A percentile compares a stretch with the other conserved stretches of the same genome.
phyloP scores from a whole-genome alignment of 2,329 filamentous ascomycete genomes.

The Atkinsonella hypoxylon region DNA sequence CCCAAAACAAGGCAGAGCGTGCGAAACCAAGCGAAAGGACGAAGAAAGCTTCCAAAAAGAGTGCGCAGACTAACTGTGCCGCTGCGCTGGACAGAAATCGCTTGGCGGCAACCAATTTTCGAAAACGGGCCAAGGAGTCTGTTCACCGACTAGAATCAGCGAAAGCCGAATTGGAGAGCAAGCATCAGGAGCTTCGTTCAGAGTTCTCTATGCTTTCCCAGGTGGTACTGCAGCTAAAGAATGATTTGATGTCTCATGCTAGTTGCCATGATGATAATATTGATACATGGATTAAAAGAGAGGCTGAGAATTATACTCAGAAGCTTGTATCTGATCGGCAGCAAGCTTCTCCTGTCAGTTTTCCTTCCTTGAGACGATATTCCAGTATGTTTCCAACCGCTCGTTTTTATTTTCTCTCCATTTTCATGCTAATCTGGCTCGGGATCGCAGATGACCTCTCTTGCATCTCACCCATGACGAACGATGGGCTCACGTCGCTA shows the following conservation, averaged over 20 bases:
- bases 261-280: constrained; percentile 1
- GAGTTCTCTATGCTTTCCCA: not conserved
- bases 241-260: constrained; percentile 2
- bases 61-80: not conserved
- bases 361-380: too few species aligned
- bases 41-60: not conserved
- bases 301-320: not conserved
- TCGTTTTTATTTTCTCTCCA: not conserved
- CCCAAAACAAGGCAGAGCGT: not conserved
- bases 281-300: constrained; percentile 2
- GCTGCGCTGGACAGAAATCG: constrained; percentile 3
- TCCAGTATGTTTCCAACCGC: not conserved
- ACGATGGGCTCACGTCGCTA: not conserved
- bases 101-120: constrained; percentile 2
- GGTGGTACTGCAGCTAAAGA: constrained; percentile 4
- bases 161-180: constrained; percentile 1
- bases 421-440: not conserved
- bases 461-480: not conserved
- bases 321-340: not conserved
- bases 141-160: not conserved
- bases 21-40: not conserved
- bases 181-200: not conserved
- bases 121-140: constrained; percentile 1
- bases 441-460: not conserved
- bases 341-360: not conserved